Conservation (phyloP, 352 stramenopile genomes). For the Aphanomyces invadans region DNA sequence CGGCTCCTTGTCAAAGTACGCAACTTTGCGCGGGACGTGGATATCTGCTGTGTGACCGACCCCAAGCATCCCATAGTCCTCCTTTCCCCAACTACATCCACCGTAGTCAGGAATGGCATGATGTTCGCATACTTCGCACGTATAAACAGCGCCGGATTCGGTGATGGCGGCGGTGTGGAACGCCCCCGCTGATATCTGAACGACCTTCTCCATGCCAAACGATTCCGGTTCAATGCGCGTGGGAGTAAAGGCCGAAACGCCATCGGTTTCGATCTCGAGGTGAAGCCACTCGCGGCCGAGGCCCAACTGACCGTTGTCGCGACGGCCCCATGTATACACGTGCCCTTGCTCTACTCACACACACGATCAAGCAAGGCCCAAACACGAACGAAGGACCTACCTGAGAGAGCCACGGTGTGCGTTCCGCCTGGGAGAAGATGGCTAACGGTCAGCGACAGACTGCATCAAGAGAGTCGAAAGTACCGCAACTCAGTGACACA, state of each 20-base stretch:
- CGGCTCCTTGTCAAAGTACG: constrained; percentile 59
- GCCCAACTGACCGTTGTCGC: constrained; percentile 49
- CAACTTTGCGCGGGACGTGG: constrained; percentile 46
- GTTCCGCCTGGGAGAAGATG: constrained; percentile 34
- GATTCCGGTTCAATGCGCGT: constrained; percentile 4
- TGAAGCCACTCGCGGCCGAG: constrained; percentile 31
- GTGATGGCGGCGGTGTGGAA: constrained; percentile 79
- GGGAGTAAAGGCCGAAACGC: neutral
- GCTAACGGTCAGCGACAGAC: too few relatives aligned
- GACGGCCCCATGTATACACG: constrained; percentile 50
- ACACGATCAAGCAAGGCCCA: neutral
- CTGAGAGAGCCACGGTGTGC: constrained; percentile 60
- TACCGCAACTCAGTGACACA: constrained; percentile 70
- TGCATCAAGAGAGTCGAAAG: neutral
- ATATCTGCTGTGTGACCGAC: constrained; percentile 66
- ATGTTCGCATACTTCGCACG: neutral
- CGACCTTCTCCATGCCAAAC: constrained; percentile 61
- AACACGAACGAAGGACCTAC: neutral
- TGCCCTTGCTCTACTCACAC: constrained; percentile 36
- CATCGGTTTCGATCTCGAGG: constrained; percentile 7
- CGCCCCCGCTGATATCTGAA: constrained; percentile 69
- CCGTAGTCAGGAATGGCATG: neutral
- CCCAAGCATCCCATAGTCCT: constrained; percentile 83
- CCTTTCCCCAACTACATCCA: constrained; percentile 50
- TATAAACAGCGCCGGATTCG: constrained; percentile 56